Evolutionary conservation across 2,329 filamentous ascomycete genomes (phyloP), one percentile per base, ranked within the genome.

Genomic region (Rhexocercosporidium sp.): DNA sequence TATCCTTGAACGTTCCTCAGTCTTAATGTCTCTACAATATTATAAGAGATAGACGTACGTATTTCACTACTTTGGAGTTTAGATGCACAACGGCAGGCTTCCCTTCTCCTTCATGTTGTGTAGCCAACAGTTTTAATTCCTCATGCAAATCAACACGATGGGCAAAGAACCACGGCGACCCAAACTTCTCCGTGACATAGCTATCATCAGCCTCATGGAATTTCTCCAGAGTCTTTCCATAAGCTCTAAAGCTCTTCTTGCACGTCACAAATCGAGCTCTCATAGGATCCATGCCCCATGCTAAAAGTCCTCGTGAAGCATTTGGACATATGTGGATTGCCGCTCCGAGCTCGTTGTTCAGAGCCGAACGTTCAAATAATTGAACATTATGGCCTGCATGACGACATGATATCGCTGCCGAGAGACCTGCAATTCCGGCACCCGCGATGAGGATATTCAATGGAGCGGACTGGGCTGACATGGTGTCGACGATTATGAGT

Each of bases 321-420:
- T 91, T 91, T 0, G 88, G 86, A 0, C 85, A 82, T 7, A 90
- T 75, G 70, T 90, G 86, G 18, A 90, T 82, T 0, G 88, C 88
- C 1, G 88, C 87, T 0, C 88, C 88, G 0, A 82, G 78, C 74
- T 90, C 87, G 64, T 81, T 83, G 22, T 83, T 83, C 18, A 89
- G 82, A 0, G 79, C 78, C 0, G 86, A 88, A 72, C 86, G 83
- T 70, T 90, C 87, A 59, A 82, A 84, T 0, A 88, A 82, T 51
- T 70, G 47, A 7, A 74, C 69, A 54, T 74, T 54, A 57, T 74
- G 73, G 5, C 72, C 73, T 16, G 70, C 65, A 49, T 65, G 69
- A n/a, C 71, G 66, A 53, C 73, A 67, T 14, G 81, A 82, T 41
- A 88, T 84, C 1, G 84, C 85, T 1, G 84, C 81, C 8, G 80